Percentiles rank a stretch among this genome's conserved stretches.
Evolutionary conservation across 2,329 filamentous ascomycete species (phyloP).

Genomic region (Coniella vitis): DNA sequence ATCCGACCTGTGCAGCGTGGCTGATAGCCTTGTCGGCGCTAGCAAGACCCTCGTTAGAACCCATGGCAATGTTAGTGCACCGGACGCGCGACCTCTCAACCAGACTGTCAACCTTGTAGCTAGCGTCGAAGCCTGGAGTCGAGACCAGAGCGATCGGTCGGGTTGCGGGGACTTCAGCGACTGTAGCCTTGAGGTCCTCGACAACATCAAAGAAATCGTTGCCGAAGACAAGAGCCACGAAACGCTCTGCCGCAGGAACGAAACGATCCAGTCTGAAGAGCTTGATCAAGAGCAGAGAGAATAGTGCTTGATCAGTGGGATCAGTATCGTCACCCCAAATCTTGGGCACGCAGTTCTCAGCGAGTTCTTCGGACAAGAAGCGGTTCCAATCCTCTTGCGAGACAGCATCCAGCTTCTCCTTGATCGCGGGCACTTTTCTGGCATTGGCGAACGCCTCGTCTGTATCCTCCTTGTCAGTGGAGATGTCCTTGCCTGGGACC

Average conservation of each 20-base stretch:
- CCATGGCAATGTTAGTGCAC: constrained; percentile 98
- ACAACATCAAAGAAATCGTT: constrained; percentile 72
- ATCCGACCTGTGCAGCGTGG: constrained; percentile 83
- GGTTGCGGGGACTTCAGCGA: constrained; percentile 74
- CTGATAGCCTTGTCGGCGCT: constrained; percentile 93
- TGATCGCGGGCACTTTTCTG: constrained; percentile 65
- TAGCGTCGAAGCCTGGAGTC: constrained; percentile 93
- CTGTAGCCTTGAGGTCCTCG: constrained; percentile 79
- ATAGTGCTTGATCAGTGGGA: constrained; percentile 67
- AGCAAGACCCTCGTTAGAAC: constrained; percentile 87
- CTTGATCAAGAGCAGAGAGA: constrained; percentile 85
- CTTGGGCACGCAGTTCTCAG: constrained; percentile 73
- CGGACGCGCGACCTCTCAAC: constrained; percentile 76
- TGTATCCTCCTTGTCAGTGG: constrained; percentile 55
- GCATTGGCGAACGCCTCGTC: constrained; percentile 64
- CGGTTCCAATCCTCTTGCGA: constrained; percentile 63
- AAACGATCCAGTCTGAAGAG: constrained; percentile 93
- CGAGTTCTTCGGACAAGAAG: constrained; percentile 80
- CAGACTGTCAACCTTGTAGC: constrained; percentile 95
- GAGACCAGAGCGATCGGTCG: constrained; percentile 89
- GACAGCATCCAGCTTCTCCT: constrained; percentile 60
- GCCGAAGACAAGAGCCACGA: constrained; percentile 81
- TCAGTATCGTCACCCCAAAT: constrained; percentile 62
- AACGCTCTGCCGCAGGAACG: constrained; percentile 86
- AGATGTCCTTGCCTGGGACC: constrained; percentile 71